Conservation (phyloP, 495 filamentous ascomycete species). For the Neurospora sp. region DNA sequence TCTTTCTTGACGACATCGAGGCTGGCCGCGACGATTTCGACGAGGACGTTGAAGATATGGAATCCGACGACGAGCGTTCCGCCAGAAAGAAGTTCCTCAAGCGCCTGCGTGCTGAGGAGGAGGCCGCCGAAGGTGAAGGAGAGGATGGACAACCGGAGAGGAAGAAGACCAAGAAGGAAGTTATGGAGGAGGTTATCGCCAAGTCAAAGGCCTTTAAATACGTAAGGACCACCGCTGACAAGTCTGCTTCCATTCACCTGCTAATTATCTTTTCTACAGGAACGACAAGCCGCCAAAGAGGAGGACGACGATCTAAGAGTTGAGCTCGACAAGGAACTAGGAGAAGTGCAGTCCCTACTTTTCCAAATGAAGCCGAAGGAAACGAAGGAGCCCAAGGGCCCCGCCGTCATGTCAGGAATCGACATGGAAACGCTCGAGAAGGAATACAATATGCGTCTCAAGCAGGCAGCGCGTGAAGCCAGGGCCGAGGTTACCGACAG, state of each 20-base stretch:
- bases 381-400: slow-evolving; percentile 49
- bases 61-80: slow-evolving; percentile 32
- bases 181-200: slow-evolving; percentile 94
- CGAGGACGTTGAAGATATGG: slow-evolving; percentile 48
- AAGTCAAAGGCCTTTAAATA: slow-evolving; percentile 94
- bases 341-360: slow-evolving; percentile 68
- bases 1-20: slow-evolving; percentile 34
- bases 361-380: slow-evolving; percentile 23
- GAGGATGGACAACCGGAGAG: slow-evolving; percentile 52
- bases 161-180: slow-evolving; percentile 89
- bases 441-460: slow-evolving; percentile 74
- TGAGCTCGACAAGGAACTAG: slow-evolving; percentile 54
- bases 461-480: slow-evolving; percentile 71
- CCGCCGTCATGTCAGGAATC: slow-evolving; percentile 44
- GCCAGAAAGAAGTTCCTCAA: slow-evolving; percentile 48
- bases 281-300: slow-evolving; percentile 80
- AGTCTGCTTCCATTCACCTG: not conserved
- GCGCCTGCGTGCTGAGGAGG: slow-evolving; percentile 39
- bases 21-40: slow-evolving; percentile 61
- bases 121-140: slow-evolving; percentile 32
- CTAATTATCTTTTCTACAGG: slow-evolving; percentile 6
- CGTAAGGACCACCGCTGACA: slow-evolving; percentile 31
- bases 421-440: slow-evolving; percentile 59
- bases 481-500: slow-evolving; percentile 74
- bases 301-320: slow-evolving; percentile 74